Percentiles rank a stretch among this genome's conserved stretches.
These are phyloP conservation scores for Zychaea mexicana DNA, from an alignment of 371 early-diverging fungal genomes.

Conservation along the genomic window DNA sequence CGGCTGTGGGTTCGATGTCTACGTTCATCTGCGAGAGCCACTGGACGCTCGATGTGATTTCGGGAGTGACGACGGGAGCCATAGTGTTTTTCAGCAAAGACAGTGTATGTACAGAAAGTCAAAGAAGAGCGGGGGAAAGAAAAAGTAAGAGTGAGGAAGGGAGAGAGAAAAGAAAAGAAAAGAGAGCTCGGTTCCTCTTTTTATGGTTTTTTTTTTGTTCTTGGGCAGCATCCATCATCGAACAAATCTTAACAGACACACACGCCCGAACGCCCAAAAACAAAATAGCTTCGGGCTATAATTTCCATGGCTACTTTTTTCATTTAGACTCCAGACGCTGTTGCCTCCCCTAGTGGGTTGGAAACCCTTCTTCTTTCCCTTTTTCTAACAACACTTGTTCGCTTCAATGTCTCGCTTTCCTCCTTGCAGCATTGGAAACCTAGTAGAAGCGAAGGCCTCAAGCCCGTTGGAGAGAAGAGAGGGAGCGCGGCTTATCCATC, in stretches of 20 bases:
- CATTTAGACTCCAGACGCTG: background rate
- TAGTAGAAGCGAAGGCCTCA: background rate
- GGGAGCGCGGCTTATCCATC: background rate
- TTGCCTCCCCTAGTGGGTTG: too few species aligned
- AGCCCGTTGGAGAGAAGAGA: background rate
- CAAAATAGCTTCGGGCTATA: background rate
- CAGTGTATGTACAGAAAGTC: background rate
- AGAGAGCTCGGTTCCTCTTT: background rate
- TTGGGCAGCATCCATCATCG: too few species aligned
- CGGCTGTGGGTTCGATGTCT: slow-evolving; percentile 59
- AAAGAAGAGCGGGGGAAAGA: background rate
- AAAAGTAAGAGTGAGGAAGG: background rate
- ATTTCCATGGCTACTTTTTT: background rate
- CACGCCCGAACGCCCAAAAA: too few species aligned
- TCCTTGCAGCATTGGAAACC: too few species aligned
- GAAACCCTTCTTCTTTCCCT: too few species aligned
- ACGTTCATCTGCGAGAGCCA: slow-evolving; percentile 78
- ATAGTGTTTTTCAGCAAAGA: too few species aligned
- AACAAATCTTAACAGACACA: too few species aligned
- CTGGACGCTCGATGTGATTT: slow-evolving; percentile 61
- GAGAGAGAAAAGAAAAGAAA: background rate
- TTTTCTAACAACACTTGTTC: too few species aligned
- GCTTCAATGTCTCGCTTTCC: too few species aligned
- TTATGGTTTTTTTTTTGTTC: background rate
- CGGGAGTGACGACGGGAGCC: slow-evolving; percentile 26